phyloP scores from a whole-genome alignment of 768 basidiomycete genomes.

The Mrakia blollopis region DNA sequence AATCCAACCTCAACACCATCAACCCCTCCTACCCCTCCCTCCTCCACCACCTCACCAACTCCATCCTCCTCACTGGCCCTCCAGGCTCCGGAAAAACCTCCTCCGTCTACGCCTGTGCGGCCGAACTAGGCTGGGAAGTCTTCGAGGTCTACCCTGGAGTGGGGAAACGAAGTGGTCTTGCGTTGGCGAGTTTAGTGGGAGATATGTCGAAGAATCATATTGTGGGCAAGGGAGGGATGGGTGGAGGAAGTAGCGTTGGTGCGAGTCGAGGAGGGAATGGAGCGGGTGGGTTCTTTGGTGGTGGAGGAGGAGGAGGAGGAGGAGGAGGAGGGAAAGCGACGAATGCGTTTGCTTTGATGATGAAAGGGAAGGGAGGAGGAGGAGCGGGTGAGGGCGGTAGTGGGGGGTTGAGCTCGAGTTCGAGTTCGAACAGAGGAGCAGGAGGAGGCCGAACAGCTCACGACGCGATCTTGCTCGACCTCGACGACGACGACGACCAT shows the following conservation, averaged over 20 bases:
- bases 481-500: background rate
- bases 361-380: background rate
- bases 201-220: slow-evolving; percentile 92
- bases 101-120: slow-evolving; percentile 85
- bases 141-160: slow-evolving; percentile 96
- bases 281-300: background rate
- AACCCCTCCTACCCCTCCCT: slow-evolving; percentile 34
- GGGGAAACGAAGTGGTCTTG: slow-evolving; percentile 76
- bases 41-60: slow-evolving; percentile 60
- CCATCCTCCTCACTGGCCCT: slow-evolving; percentile 78
- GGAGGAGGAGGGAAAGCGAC: background rate
- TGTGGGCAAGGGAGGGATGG: slow-evolving; percentile 46
- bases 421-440: background rate
- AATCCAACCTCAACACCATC: background rate
- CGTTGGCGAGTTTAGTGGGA: slow-evolving; percentile 73
- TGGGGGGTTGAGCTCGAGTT: background rate
- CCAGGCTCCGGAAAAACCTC: slow-evolving; percentile 85
- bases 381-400: background rate
- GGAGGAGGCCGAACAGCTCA: background rate
- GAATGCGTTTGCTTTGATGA: slow-evolving; percentile 14
- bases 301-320: too few relatives aligned
- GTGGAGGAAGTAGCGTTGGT: slow-evolving; percentile 6
- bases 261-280: background rate
- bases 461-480: slow-evolving; percentile 3
- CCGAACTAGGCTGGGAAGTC: slow-evolving; percentile 90